Base-by-base conservation (phyloP, 495 filamentous ascomycete genomes). In the Cairneyella variabilis region DNA sequence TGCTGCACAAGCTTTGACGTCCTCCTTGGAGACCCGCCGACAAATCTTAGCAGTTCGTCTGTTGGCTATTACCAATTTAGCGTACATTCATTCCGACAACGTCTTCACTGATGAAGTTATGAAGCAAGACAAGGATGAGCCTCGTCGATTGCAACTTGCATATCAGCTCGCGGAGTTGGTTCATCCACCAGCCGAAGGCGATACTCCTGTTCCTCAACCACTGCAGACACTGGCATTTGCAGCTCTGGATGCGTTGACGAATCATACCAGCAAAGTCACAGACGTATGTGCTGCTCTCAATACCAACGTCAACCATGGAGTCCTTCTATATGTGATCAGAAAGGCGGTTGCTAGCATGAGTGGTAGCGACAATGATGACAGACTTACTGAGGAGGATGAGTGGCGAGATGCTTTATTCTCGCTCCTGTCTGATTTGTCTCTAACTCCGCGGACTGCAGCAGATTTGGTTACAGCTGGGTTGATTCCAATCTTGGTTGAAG, bases 161-260 rank as follows among this genome's bases (percentile, higher is more conserved):
- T 95, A 95, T 64, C 95, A 99, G 60, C 81, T 97, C 26, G 87
- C 86, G 20, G 92, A 97, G 65, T 68, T 99, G 44, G 84, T 97
- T 30, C 92, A 95, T 69, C 76, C 76, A 9, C 79, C 84, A 23
- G 79, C 80, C 10, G 84, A 85, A 62, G 86, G 82, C 44, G 78
- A 85, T 51, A 69, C 75, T 32, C 67, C 73, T 1, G 78, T 91
- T 20, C 89, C 92, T 14, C 73, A 84, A 49, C 76, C 79, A 67
- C 68, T 92, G 12, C 93, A 97, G 63, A 86, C 90, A n/a, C 77
- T 92, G 53, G 90, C 90, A 4, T 72, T 97, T 25, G 75, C 81
- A 34, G 79, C 89, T 0, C 69, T 99, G 34, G 91, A 96, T 67
- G 86, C 88, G 8, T 76, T 97, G 37, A 77, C 85, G 10, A 85